These are phyloP conservation scores for Rickenella mellea DNA, from an alignment of 768 basidiomycete genomes.

Conservation along the genomic window DNA sequence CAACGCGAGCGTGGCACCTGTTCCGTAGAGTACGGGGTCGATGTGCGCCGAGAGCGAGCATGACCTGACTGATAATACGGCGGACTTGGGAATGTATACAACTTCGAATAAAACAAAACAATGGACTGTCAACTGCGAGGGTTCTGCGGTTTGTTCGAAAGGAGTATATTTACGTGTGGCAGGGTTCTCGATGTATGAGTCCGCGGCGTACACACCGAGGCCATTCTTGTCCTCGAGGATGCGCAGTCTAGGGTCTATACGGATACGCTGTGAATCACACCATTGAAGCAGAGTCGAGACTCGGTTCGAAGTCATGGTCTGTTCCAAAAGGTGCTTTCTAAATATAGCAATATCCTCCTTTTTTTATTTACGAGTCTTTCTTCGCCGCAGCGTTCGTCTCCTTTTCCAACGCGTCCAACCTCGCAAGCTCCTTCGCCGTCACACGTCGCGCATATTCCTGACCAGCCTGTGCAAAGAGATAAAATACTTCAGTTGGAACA, in stretches of 20 bases:
- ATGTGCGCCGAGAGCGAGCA: constrained; percentile 40
- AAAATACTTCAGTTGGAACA: background rate
- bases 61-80: constrained; percentile 51
- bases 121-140: no score
- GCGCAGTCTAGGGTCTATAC: background rate
- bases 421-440: constrained; percentile 36
- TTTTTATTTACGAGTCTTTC: constrained; percentile 4
- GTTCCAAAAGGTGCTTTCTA: no score
- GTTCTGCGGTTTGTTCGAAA: no score
- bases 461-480: constrained; percentile 49
- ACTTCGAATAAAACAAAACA: no score
- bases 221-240: constrained; percentile 1
- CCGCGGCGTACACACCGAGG: background rate
- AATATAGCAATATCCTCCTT: background rate
- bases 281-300: constrained; percentile 1
- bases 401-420: constrained; percentile 13
- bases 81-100: constrained; percentile 51
- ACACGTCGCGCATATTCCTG: constrained; percentile 72
- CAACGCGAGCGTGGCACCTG: constrained; percentile 49
- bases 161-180: background rate
- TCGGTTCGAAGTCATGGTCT: no score
- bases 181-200: background rate
- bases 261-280: background rate
- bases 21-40: constrained; percentile 38
- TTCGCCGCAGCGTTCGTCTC: constrained; percentile 5